Conservation (phyloP, 225 moss, liverwort and hornwort genomes). For the Bryum argenteum region DNA sequence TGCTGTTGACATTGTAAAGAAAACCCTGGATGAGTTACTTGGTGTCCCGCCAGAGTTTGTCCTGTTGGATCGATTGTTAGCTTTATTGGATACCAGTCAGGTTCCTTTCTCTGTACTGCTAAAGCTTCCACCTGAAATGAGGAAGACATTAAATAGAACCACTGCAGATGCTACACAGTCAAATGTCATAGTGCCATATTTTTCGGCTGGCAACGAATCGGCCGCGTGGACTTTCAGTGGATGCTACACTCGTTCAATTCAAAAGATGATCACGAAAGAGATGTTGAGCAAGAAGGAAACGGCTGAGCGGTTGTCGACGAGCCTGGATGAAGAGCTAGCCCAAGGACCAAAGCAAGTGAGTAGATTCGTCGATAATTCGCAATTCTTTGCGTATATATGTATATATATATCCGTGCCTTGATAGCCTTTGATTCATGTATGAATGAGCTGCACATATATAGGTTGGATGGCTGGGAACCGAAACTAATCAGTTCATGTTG, state of each 20-base stretch:
- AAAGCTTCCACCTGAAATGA: background rate
- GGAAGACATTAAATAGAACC: background rate
- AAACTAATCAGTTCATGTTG: background rate
- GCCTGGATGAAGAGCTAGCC: background rate
- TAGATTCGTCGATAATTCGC: background rate
- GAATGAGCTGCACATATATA: too few relatives aligned
- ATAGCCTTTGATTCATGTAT: too few relatives aligned
- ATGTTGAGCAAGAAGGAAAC: constrained; percentile 27
- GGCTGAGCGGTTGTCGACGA: background rate
- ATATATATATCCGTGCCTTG: too few relatives aligned
- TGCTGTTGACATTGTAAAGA: background rate
- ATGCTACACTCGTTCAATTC: constrained; percentile 14
- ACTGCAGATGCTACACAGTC: background rate
- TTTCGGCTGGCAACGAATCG: constrained; percentile 1
- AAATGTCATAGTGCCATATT: background rate
- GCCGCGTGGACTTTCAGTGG: constrained; percentile 19
- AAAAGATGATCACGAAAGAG: background rate
- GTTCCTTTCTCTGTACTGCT: background rate
- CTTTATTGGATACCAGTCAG: constrained; percentile 16
- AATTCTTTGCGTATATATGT: background rate
- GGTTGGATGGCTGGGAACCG: background rate
- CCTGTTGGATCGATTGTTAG: constrained; percentile 15
- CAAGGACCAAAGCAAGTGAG: constrained; percentile 18
- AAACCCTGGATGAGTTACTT: background rate
- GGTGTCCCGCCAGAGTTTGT: background rate